These are phyloP conservation scores for Teunomyces pallodes DNA, from an alignment of 805 yeast genomes.

Conservation along the genomic window DNA sequence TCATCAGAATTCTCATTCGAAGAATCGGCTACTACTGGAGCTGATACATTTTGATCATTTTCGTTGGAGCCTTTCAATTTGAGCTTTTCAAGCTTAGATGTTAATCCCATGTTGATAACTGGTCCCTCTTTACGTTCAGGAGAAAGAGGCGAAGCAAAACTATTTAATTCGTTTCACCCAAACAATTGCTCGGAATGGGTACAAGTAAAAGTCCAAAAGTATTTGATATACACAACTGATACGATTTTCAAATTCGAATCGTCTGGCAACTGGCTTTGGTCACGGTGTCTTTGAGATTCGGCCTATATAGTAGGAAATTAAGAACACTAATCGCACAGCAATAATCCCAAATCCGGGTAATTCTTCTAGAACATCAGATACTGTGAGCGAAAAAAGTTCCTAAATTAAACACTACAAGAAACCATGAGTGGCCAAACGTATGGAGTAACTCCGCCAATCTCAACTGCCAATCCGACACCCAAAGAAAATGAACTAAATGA, in stretches of 20 bases:
- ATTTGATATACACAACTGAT: not conserved
- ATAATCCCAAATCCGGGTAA: not conserved
- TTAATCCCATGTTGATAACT: slow-evolving; percentile 23
- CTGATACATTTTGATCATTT: slow-evolving; percentile 4
- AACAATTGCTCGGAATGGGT: not conserved
- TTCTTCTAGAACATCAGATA: not conserved
- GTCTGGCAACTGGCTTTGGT: not conserved
- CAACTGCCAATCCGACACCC: slow-evolving; percentile 80
- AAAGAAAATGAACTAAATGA: slow-evolving; percentile 78
- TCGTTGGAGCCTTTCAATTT: slow-evolving; percentile 15
- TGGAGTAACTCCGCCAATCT: slow-evolving; percentile 83
- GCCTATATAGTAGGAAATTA: no score
- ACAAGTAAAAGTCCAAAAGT: not conserved
- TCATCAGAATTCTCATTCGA: slow-evolving; percentile 51
- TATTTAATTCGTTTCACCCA: not conserved
- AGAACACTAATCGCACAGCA: not conserved
- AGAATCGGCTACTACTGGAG: not conserved
- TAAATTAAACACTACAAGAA: not conserved
- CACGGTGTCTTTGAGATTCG: no score
- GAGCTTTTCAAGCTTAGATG: slow-evolving; percentile 27
- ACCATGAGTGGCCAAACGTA: slow-evolving; percentile 28
- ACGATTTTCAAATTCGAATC: not conserved
- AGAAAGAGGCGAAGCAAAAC: not conserved
- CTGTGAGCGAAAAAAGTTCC: not conserved
- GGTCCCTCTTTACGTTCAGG: not conserved